Evolutionary conservation across 202 grass and related monocot genomes (phyloP).

Genomic region (Elaeis oleifera): DNA sequence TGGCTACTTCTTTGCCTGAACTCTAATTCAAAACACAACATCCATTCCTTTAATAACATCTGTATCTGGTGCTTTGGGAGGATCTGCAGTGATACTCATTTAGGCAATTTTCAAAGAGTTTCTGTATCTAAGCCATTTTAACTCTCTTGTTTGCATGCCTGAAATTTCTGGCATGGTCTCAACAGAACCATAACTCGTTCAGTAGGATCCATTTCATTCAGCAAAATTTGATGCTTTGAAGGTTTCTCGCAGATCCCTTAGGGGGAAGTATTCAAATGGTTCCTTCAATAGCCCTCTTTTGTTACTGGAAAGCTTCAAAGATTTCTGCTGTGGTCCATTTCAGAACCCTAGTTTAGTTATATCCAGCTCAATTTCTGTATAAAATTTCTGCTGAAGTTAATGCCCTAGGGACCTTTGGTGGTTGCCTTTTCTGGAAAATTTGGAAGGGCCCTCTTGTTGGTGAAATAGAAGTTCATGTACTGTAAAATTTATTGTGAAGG

Average conservation of each 20-base stretch:
- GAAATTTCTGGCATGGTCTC: slow-evolving; percentile 9
- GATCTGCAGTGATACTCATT: background rate
- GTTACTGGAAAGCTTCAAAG: background rate
- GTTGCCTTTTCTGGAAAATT: no score
- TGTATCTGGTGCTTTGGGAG: background rate
- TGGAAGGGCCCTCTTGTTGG: no score
- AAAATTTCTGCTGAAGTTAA: background rate
- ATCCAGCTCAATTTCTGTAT: background rate
- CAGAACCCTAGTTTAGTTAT: background rate
- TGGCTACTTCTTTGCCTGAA: background rate
- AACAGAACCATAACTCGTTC: background rate
- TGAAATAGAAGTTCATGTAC: no score
- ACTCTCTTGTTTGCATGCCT: slow-evolving; percentile 5
- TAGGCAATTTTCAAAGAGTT: slow-evolving; percentile 16
- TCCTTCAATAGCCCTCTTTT: background rate
- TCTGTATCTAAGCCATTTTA: slow-evolving; percentile 13
- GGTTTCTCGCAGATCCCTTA: background rate
- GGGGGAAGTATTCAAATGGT: background rate
- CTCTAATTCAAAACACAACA: no score
- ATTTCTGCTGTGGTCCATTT: background rate
- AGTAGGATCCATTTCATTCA: slow-evolving; percentile 7
- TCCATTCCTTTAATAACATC: background rate
- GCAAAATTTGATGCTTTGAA: slow-evolving; percentile 12
- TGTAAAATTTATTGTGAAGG: no score
- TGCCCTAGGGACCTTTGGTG: background rate